These are phyloP conservation scores for Neurospora sp. DNA, from an alignment of 495 filamentous ascomycete genomes.

Conservation along the genomic window DNA sequence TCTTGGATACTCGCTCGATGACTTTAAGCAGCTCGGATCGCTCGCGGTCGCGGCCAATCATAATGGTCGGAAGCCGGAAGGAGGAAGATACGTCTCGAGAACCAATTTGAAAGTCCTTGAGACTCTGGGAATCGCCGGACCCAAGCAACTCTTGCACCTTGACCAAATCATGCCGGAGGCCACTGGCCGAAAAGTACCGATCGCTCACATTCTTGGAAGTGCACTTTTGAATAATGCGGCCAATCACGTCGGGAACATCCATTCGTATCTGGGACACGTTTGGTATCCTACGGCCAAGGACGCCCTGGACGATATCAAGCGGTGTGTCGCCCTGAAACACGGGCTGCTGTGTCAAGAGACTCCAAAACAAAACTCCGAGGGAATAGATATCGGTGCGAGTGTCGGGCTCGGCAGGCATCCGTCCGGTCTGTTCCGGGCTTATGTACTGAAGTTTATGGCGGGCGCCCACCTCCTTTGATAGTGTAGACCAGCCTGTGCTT, in stretches of 20 bases:
- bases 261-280: constrained; percentile 61
- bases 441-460: constrained; percentile 81
- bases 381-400: constrained; percentile 85
- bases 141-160: constrained; percentile 60
- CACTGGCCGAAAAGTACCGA: constrained; percentile 74
- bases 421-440: constrained; percentile 83
- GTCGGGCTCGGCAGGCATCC: constrained; percentile 82
- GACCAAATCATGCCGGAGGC: constrained; percentile 65
- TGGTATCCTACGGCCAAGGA: constrained; percentile 65
- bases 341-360: constrained; percentile 64
- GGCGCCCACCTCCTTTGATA: constrained; percentile 69
- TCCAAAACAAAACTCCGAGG: constrained; percentile 78
- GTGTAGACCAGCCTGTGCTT: constrained; percentile 70
- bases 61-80: constrained; percentile 68
- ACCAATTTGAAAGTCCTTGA: constrained; percentile 62
- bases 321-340: constrained; percentile 70
- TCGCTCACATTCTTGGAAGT: constrained; percentile 76
- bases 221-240: constrained; percentile 78
- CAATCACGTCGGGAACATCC: constrained; percentile 72
- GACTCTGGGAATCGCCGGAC: constrained; percentile 58
- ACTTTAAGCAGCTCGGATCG: constrained; percentile 56
- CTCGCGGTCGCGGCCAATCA: constrained; percentile 70
- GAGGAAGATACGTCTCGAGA: constrained; percentile 75
- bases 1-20: constrained; percentile 59
- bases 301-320: constrained; percentile 79